These are phyloP conservation scores for Dichotomocladium elegans DNA, from an alignment of 371 early-diverging fungal species.

Conservation along the genomic window DNA sequence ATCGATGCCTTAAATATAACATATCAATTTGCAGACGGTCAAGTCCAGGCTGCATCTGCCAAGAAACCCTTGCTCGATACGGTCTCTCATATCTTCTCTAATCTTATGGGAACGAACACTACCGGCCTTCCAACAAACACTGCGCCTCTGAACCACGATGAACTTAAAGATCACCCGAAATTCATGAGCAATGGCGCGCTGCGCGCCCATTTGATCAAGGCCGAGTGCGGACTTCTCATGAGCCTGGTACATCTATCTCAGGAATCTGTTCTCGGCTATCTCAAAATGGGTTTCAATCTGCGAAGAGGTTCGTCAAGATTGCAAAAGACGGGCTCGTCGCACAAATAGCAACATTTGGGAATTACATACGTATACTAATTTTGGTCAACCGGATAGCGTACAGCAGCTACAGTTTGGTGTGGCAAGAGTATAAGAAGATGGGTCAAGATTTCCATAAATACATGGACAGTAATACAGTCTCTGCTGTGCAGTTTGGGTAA, in stretches of 20 bases:
- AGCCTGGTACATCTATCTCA: conserved; percentile 51
- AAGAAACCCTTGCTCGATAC: conserved; percentile 44
- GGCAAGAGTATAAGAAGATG: conserved; percentile 50
- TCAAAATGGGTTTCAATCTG: conserved; percentile 59
- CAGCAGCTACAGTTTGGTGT: conserved; percentile 41
- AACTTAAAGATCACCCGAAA: conserved; percentile 18
- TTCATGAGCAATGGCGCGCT: conserved; percentile 55
- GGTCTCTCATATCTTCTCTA: conserved; percentile 35
- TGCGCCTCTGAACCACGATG: conserved; percentile 22
- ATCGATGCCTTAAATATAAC: conserved; percentile 40
- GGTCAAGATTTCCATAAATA: conserved; percentile 35
- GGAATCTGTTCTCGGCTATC: conserved; percentile 54
- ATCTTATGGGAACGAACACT: conserved; percentile 30
- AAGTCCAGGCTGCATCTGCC: conserved; percentile 45
- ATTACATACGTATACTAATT: too few species aligned
- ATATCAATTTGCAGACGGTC: conserved; percentile 44
- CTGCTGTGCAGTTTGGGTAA: conserved; percentile 46
- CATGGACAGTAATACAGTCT: conserved; percentile 41
- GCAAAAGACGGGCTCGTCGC: neutral
- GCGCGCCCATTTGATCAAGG: conserved; percentile 57
- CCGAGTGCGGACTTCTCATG: conserved; percentile 55
- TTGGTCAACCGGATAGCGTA: conserved; percentile 34
- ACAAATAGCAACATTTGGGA: neutral
- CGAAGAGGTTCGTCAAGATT: conserved; percentile 44
- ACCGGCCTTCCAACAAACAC: conserved; percentile 43